Evolutionary conservation across 345 rosid species (phyloP), one percentile per base, ranked within the genome.

Genomic region (Mercurialis annua): DNA sequence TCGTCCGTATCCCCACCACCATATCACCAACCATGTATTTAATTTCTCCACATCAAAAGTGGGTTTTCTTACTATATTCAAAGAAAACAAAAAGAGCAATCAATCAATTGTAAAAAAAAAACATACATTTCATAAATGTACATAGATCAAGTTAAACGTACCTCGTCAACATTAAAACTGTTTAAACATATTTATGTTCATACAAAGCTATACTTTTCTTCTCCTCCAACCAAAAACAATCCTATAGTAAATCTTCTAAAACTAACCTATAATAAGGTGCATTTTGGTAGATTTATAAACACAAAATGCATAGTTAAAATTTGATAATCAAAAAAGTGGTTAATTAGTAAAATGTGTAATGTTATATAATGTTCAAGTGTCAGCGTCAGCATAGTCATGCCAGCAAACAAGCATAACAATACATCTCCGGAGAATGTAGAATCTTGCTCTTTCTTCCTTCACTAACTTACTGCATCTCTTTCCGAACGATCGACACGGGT

Each of bases 381-480:
- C 84, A 24, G 64, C 69, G 51, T 77, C 84, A 24, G 64, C 69
- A 34, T 72, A 71, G 29, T 86, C 79, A 8, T 86, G 82, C 92
- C 92, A 87, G 71, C 92, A 87, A 33, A 87, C 61, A 23, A 87
- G 79, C 81, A 87, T 84, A 51, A 71, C 46, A 48, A 87, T 69
- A 65, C 92, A 87, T n/a, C 92, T 78, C 34, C 92, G 66, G 59
- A 87, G 77, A 55, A 87, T 87, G 76, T 87, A 87, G 72, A 87
- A 87, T 62, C 80, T 79, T 0, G 87, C 85, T 66, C 84, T 65
- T 17, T 82, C 83, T 59, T 87, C 89, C 82, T 81, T 80, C 70
- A 84, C 83, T 21, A 78, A 62, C 57, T 71, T 50, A 65, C 80
- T 53, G 78, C 87, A 86, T 72, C 74, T 73, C 68, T 63, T 61